Conservation (phyloP, 2,329 filamentous ascomycete species). For the Colletotrichum orchidophilum region DNA sequence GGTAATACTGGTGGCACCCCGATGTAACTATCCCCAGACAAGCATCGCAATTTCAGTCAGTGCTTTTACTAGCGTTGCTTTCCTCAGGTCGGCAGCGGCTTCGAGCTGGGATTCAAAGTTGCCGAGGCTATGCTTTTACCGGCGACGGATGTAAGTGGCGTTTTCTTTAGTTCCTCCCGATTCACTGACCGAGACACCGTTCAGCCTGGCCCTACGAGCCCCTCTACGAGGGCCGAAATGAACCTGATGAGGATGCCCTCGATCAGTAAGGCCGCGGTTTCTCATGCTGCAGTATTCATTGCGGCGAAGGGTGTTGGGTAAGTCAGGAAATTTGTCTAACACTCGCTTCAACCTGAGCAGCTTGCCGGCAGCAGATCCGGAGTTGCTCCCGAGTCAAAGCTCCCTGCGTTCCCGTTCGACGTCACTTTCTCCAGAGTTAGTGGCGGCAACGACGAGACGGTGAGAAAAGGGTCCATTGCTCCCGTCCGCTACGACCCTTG, state of each 20-base stretch:
- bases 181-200: neutral
- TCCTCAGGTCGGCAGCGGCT: conserved; percentile 24
- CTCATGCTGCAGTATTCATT: conserved; percentile 44
- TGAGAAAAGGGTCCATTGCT: neutral
- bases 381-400: conserved; percentile 42
- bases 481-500: neutral
- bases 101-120: conserved; percentile 35
- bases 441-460: neutral
- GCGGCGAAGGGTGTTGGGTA: conserved; percentile 37
- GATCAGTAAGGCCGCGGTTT: conserved; percentile 40
- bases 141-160: conserved; percentile 34
- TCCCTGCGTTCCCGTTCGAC: neutral
- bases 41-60: fast-evolving
- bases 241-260: conserved; percentile 44
- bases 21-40: conserved; percentile 39
- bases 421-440: neutral
- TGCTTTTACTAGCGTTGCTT: neutral
- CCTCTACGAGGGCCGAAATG: conserved; percentile 34
- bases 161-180: neutral
- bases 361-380: conserved; percentile 29
- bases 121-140: conserved; percentile 38
- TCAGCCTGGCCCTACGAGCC: conserved; percentile 22
- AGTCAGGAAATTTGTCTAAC: neutral
- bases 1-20: conserved; percentile 51
- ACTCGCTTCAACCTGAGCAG: neutral